Conservation (phyloP, 1,284 basidiomycete species). For the Cerioporus squamosus region DNA sequence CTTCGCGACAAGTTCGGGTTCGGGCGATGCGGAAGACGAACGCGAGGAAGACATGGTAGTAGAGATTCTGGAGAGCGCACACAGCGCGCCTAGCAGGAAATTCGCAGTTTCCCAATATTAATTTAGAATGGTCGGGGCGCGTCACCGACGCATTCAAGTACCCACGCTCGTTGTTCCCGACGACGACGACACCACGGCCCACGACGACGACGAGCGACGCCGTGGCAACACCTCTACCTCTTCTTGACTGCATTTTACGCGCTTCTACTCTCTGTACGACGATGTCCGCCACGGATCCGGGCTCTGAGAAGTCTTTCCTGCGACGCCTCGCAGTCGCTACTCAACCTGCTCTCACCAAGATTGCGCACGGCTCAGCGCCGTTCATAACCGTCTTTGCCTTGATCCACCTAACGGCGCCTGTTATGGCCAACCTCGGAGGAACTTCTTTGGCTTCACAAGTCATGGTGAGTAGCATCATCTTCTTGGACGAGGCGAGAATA, state of each 20-base stretch:
- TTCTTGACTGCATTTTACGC: background rate
- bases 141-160: too few relatives aligned
- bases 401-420: conserved; percentile 73
- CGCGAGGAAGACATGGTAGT: conserved; percentile 24
- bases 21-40: conserved; percentile 30
- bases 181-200: background rate
- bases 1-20: conserved; percentile 17
- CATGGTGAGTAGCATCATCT: conserved; percentile 53
- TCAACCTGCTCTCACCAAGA: conserved; percentile 41
- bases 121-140: too few relatives aligned
- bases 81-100: conserved; percentile 15
- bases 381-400: conserved; percentile 67
- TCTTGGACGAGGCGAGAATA: too few relatives aligned
- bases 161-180: too few relatives aligned
- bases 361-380: conserved; percentile 60
- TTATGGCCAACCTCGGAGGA: conserved; percentile 68
- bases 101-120: conserved; percentile 22
- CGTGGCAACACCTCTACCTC: too few relatives aligned
- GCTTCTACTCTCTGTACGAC: background rate
- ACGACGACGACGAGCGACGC: background rate
- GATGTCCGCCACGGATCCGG: conserved; percentile 9
- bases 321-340: conserved; percentile 18
- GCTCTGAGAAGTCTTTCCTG: conserved; percentile 12
- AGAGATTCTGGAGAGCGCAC: background rate
- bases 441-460: conserved; percentile 65